Evolutionary conservation across 2,329 filamentous ascomycete species (phyloP), one percentile per base, ranked within the genome.

Genomic region (Diaporthe amygdali): DNA sequence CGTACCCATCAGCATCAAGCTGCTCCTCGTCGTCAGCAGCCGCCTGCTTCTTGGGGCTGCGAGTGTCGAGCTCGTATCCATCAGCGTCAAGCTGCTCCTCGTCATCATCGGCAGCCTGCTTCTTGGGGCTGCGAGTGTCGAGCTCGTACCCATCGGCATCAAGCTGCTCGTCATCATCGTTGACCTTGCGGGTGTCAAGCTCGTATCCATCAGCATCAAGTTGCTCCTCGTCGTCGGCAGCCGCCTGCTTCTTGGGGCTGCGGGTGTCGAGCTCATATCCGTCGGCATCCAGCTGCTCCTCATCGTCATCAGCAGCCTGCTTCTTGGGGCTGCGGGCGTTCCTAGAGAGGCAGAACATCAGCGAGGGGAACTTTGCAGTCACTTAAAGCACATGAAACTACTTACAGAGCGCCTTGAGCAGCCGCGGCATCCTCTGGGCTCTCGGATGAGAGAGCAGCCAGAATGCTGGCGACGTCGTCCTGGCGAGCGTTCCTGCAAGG

Each of bases 271-370:
- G 10, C 3, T 55, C 34, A 3, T 39, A 39, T 14, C 37, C 37
- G 15, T 39, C 37, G 52, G 44, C n/a, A 63, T 17, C 17, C 41
- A 44, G 54, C 66, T 68, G 44, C 27, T n/a, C 7, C 25, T 46
- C 15, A 39, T 68, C 52, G 14, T 49, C 66, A 12, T 69, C 52
- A 37, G 14, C 52, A 10, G 32, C 30, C 1, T 46, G 44, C 67
- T 69, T 69, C 66, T 61, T 69, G 20, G 39, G 32, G 59, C 59
- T 34, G 56, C 34, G 34, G 37, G 44, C n/a, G n/a, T n/a, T n/a
- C n/a, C n/a, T n/a, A n/a, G n/a, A n/a, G n/a, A n/a, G n/a, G n/a
- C n/a, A 1, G 2, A 20, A 1, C 1, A 15, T 49, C 4, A 37
- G n/a, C 8, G 5, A 0, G 1, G 2, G 41, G 4, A 6, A 17